Evolutionary conservation across 2,329 filamentous ascomycete genomes (phyloP).

Genomic region (Monosporascus sp.): DNA sequence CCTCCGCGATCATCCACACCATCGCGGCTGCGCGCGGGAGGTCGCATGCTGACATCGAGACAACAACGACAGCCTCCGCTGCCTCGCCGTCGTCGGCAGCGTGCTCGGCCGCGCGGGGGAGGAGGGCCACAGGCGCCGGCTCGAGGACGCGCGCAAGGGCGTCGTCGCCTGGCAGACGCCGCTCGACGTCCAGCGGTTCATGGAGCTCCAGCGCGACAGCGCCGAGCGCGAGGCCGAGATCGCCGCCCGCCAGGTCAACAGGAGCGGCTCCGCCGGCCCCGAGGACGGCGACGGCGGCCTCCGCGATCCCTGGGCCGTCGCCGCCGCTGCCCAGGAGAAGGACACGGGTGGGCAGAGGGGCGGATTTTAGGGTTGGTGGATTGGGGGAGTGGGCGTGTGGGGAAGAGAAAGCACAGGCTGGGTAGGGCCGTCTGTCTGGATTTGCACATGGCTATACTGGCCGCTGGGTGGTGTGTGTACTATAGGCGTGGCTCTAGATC

Average conservation of each 20-base stretch:
- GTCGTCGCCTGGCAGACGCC: slow-evolving; percentile 57
- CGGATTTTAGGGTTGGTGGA: too few species aligned
- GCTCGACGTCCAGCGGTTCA: slow-evolving; percentile 35
- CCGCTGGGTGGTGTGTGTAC: too few species aligned
- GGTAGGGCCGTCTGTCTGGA: too few species aligned
- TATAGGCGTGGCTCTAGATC: too few species aligned
- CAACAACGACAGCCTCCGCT: slow-evolving; percentile 59
- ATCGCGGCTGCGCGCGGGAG: not conserved
- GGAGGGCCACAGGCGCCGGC: slow-evolving; percentile 64
- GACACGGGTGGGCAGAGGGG: too few species aligned
- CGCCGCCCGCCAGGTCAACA: not conserved
- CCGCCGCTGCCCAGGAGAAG: too few species aligned
- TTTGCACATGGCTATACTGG: too few species aligned
- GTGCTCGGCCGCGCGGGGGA: slow-evolving; percentile 81
- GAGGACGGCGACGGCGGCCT: too few species aligned
- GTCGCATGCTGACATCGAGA: slow-evolving; percentile 16
- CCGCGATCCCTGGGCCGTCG: too few species aligned
- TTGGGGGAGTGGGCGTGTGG: too few species aligned
- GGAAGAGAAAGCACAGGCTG: too few species aligned
- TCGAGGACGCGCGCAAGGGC: slow-evolving; percentile 57
- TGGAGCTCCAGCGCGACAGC: slow-evolving; percentile 23
- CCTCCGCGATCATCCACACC: not conserved
- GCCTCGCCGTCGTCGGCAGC: slow-evolving; percentile 75
- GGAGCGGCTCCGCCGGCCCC: too few species aligned
- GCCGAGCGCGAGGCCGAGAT: not conserved